Evolutionary conservation across 148 eudicot species (phyloP), one percentile per base, ranked within the genome.

Genomic region (Talinum fruticosum): DNA sequence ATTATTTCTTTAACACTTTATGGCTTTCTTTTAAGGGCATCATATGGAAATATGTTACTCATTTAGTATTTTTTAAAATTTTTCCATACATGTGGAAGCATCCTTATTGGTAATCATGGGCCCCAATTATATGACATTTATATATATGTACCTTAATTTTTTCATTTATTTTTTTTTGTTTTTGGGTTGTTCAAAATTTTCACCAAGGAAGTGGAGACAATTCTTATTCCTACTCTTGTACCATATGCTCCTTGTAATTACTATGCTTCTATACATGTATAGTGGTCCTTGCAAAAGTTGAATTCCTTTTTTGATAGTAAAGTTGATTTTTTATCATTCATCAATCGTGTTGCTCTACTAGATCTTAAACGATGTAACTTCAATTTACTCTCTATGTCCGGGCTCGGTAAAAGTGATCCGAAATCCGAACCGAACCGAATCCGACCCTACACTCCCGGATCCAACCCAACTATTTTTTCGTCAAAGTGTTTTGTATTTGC

Each of bases 101-200:
- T 80, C 82, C 78, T 75, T 53, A 79, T 79, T 80, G 82, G 82
- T 75, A 75, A 74, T 54, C 4, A 80, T 69, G 82, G 82, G 78
- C 6, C 82, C 82, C 78, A 36, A 53, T 75, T 54, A 75, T 75
- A 80, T 72, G 69, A 74, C 37, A 19, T 72, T 18, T 41, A 4
- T 75, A 73, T 41, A 4, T 75, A 73, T 71, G 78, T 21, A 71
- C 74, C 67, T 57, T 41, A 24, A 28, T 21, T 33, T 49, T 26
- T 8, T 12, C 2, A 16, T 71, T 47, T 49, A 12, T 44, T 26
- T 66, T 10, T 29, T 34, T 12, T 6, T 5, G 8, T 29, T n/a
- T 35, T 62, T 24, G 10, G 37, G 6, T 21, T 1, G 62, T 37
- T 45, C 49, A 41, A 75, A 36, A 2, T 61, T 64, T 36, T 15